phyloP scores from a whole-genome alignment of 768 basidiomycete genomes.

The Mrakia gelida region DNA sequence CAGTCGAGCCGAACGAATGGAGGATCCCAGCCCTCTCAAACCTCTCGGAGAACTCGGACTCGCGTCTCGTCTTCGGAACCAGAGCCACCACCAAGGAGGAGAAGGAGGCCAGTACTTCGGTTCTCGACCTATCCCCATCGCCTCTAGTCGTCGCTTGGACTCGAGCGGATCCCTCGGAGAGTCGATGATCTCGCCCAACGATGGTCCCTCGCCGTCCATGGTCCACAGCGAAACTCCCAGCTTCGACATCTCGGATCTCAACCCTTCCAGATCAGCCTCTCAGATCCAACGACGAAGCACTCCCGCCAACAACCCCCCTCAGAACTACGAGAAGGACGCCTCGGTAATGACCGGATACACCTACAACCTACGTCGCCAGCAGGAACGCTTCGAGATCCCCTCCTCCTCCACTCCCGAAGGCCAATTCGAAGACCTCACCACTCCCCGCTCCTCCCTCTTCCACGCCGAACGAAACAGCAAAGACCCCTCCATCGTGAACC shows the following conservation, averaged over 20 bases:
- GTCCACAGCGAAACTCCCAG: slow-evolving; percentile 11
- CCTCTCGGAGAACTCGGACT: neutral
- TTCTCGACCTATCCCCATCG: neutral
- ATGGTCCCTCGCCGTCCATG: neutral
- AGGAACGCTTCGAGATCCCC: neutral
- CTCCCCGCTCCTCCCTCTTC: neutral
- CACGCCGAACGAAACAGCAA: neutral
- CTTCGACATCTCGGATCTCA: slow-evolving; percentile 29
- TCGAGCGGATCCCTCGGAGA: neutral
- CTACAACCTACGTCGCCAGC: neutral
- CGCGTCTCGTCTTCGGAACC: neutral
- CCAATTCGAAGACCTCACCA: slow-evolving; percentile 11
- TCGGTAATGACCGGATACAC: neutral
- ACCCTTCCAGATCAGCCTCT: slow-evolving; percentile 28
- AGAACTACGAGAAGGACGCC: neutral
- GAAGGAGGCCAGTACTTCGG: slow-evolving; percentile 1
- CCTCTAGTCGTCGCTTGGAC: neutral
- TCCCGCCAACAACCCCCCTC: neutral
- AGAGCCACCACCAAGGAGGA: slow-evolving; percentile 2
- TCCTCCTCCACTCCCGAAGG: neutral
- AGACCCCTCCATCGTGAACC: neutral
- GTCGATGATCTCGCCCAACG: neutral
- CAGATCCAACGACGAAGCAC: slow-evolving; percentile 21
- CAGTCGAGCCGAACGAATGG: slow-evolving; percentile 2
- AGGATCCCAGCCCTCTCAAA: slow-evolving; percentile 1